Evolutionary conservation across 2,329 filamentous ascomycete genomes (phyloP).

Genomic region (Trichoderma atrobrunneum): DNA sequence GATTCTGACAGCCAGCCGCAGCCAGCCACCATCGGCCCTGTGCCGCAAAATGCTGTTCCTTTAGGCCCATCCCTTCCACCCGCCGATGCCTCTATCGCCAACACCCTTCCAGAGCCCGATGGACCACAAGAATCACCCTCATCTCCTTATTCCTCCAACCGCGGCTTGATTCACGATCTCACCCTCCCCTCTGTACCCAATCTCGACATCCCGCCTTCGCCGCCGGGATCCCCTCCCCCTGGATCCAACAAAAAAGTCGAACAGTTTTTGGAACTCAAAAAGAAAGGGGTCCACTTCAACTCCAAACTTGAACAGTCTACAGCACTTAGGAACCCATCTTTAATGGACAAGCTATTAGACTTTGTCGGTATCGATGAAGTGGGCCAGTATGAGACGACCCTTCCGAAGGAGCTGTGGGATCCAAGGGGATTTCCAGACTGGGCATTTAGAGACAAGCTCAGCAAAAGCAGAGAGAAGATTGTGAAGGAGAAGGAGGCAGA

Average conservation of each 20-base stretch:
- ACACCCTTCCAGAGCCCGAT: constrained; percentile 23
- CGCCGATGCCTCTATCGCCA: constrained; percentile 25
- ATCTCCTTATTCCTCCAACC: constrained; percentile 64
- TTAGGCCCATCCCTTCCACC: constrained; percentile 42
- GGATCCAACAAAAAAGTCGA: constrained; percentile 64
- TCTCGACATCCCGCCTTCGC: constrained; percentile 71
- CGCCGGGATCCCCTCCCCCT: constrained; percentile 57
- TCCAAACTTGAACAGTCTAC: constrained; percentile 64
- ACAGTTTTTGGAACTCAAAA: constrained; percentile 74
- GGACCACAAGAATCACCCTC: constrained; percentile 33
- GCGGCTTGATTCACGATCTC: constrained; percentile 64
- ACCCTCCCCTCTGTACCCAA: constrained; percentile 71
- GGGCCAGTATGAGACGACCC: constrained; percentile 64
- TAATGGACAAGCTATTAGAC: constrained; percentile 68
- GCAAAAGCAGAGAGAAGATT: constrained; percentile 46
- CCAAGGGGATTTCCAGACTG: constrained; percentile 53
- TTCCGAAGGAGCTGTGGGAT: constrained; percentile 57
- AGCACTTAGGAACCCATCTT: constrained; percentile 67
- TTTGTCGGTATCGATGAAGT: constrained; percentile 55
- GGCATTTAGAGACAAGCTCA: constrained; percentile 51
- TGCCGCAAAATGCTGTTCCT: constrained; percentile 32
- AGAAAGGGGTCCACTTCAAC: constrained; percentile 75
- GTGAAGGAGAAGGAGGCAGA: constrained; percentile 46
- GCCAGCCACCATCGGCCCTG: constrained; percentile 28
- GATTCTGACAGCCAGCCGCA: constrained; percentile 4